These are phyloP conservation scores for Fonsecaea nubica DNA, from an alignment of 2,329 filamentous ascomycete species.

Conservation along the genomic window DNA sequence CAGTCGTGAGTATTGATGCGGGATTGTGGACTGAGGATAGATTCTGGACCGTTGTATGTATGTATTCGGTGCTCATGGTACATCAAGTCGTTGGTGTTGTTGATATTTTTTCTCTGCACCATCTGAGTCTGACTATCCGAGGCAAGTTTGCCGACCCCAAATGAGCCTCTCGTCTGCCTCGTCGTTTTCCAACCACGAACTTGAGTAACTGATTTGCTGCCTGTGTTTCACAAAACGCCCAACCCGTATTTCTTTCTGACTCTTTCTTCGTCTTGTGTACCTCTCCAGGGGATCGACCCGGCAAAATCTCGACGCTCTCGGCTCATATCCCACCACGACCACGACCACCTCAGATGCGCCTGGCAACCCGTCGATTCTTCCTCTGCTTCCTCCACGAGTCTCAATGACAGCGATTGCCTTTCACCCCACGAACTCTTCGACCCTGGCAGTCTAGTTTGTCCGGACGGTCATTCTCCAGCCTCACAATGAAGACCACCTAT, in stretches of 20 bases:
- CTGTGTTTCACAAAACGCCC: background rate
- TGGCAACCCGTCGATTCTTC: constrained; percentile 8
- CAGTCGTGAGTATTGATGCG: background rate
- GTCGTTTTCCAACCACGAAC: background rate
- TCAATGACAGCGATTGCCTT: constrained; percentile 15
- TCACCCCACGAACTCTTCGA: background rate
- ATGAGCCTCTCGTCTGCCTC: background rate
- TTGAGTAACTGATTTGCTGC: background rate
- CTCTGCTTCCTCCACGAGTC: background rate
- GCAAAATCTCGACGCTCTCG: background rate
- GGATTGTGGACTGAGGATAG: background rate
- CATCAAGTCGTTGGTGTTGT: background rate
- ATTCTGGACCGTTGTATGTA: background rate
- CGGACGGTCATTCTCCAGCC: background rate
- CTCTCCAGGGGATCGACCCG: background rate
- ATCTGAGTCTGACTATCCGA: background rate
- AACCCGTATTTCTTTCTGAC: background rate
- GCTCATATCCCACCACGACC: background rate
- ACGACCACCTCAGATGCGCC: constrained; percentile 11
- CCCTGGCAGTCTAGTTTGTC: background rate
- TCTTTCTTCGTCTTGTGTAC: background rate
- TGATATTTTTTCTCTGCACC: background rate
- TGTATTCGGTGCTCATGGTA: too few species aligned
- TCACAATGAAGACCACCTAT: constrained; percentile 41
- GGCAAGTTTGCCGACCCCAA: constrained; percentile 8